A percentile compares a stretch with the other conserved stretches of the same genome.
Evolutionary conservation across 164 flowering plant species (phyloP).

Genomic region (Platanus orientalis): DNA sequence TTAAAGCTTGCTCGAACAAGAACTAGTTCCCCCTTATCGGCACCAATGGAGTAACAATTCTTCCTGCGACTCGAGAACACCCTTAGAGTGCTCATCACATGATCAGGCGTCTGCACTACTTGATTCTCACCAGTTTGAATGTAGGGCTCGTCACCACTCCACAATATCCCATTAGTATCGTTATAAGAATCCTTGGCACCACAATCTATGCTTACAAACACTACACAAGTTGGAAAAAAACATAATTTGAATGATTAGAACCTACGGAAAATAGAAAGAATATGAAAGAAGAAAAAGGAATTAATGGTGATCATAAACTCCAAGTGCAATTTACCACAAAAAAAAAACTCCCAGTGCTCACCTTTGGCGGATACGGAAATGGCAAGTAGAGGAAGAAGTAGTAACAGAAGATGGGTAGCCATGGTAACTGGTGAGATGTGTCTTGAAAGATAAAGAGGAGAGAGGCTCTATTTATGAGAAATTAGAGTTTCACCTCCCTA

Average conservation of each 20-base stretch:
- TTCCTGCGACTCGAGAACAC: constrained; percentile 28
- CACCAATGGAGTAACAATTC: constrained; percentile 32
- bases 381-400: background rate
- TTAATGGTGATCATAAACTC: too few relatives aligned
- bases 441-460: too few relatives aligned
- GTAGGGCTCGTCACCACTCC: constrained; percentile 27
- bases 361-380: background rate
- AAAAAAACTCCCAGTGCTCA: background rate
- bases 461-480: too few relatives aligned
- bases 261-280: background rate
- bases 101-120: constrained; percentile 1
- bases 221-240: constrained; percentile 16
- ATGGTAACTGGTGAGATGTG: background rate
- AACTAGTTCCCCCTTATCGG: constrained; percentile 2
- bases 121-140: constrained; percentile 17
- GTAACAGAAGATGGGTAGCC: constrained; percentile 6
- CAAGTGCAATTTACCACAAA: too few relatives aligned
- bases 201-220: constrained; percentile 29
- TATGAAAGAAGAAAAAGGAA: background rate
- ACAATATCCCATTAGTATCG: constrained; percentile 17
- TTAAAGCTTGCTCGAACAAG: constrained; percentile 10
- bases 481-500: too few relatives aligned
- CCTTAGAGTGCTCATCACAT: constrained; percentile 27
- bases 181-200: constrained; percentile 17
- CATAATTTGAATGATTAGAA: background rate